Evolutionary conservation across 257 asterid genomes (phyloP), one percentile per base, ranked within the genome.

Genomic region (Pogostemon cablin): DNA sequence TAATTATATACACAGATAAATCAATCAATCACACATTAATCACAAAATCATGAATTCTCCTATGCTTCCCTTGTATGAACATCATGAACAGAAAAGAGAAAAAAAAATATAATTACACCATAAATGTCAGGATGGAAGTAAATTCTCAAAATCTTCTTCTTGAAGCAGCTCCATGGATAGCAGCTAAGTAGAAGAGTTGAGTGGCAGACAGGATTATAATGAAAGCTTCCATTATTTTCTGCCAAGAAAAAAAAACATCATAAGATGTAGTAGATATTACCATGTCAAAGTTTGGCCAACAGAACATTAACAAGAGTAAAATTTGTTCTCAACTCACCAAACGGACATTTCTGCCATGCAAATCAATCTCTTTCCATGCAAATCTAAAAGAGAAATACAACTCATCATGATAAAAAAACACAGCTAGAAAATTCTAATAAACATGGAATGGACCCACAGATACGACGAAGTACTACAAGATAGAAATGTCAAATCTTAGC

Each of bases 221-320:
- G 86, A 91, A 91, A 46, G 95, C 96, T 81, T 93, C 99, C 96
- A 91, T 81, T 72, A 96, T 91, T 76, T 81, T 84, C 99, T 93
- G 96, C 77, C 42, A 53, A 35, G 67, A 10, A 58, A 40, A 15
- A 1, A n/a, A n/a, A 62, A 7, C 7, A n/a, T n/a, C n/a, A n/a
- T n/a, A n/a, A n/a, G n/a, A n/a, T n/a, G n/a, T n/a, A 3, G 15
- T 7, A 39, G 15, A 15, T 9, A 62, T 39, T n/a, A n/a, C n/a
- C n/a, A n/a, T 3, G 41, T 46, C 6, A 47, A 0, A 41, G 57
- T n/a, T 25, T 32, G 4, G 12, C 37, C 6, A 2, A 1, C 7
- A 47, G 32, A 9, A 9, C 10, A 57, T n/a, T 37, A 2, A 5
- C n/a, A 57, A 50, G 53, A 17, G n/a, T n/a, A n/a, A n/a, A n/a